Percentiles rank a stretch among this genome's conserved stretches.
Evolutionary conservation across 352 stramenopile species (phyloP).

Genomic region (Pythium aphanidermatum): DNA sequence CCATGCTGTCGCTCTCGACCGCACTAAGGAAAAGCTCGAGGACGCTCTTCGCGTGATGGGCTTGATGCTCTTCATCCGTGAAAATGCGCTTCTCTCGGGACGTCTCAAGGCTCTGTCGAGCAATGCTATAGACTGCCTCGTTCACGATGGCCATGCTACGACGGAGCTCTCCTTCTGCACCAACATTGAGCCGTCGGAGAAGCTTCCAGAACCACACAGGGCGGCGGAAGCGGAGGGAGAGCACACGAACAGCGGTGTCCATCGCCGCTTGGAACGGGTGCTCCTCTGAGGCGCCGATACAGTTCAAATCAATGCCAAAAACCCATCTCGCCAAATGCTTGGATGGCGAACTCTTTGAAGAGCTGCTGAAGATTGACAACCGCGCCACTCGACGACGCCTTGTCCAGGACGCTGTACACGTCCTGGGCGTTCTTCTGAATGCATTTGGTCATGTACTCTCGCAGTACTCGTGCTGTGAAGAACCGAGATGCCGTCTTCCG

Average conservation of each 20-base stretch:
- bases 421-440: conserved; percentile 1
- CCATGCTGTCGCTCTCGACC: conserved; percentile 6
- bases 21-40: conserved; percentile 14
- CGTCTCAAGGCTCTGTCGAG: conserved; percentile 15
- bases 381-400: background rate
- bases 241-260: conserved; percentile 20
- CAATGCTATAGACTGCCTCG: conserved; percentile 34
- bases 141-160: conserved; percentile 25
- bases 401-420: background rate
- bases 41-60: conserved; percentile 4
- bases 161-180: conserved; percentile 27
- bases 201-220: conserved; percentile 48
- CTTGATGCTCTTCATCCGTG: background rate
- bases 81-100: background rate
- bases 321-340: conserved; percentile 41
- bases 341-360: conserved; percentile 43
- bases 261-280: conserved; percentile 43
- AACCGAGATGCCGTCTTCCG: conserved; percentile 21
- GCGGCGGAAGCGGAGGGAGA: conserved; percentile 34
- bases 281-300: conserved; percentile 22
- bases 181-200: conserved; percentile 35
- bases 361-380: conserved; percentile 18
- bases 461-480: conserved; percentile 24
- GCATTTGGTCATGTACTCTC: conserved; percentile 10
- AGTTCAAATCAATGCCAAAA: conserved; percentile 42